These are phyloP conservation scores for Fusarium floridanum DNA, from an alignment of 2,329 filamentous ascomycete species.

Conservation along the genomic window DNA sequence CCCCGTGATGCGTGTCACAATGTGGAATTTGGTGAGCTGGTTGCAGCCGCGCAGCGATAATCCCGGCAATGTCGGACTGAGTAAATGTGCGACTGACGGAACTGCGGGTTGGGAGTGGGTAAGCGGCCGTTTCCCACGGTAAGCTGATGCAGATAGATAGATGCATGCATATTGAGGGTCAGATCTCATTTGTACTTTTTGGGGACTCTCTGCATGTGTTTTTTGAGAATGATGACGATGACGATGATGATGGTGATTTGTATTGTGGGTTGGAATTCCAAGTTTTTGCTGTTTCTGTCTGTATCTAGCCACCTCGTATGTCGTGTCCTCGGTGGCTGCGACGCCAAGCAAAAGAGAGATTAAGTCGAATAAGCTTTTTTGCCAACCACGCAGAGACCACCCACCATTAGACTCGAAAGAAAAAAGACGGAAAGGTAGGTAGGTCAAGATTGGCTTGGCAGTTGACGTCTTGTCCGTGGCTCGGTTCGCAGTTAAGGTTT, in stretches of 20 bases:
- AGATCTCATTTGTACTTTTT: not conserved
- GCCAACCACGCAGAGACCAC: not conserved
- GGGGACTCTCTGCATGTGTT: not conserved
- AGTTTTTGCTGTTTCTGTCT: not conserved
- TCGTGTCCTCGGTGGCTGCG: not conserved
- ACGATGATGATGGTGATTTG: not conserved
- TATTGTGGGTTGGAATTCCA: not conserved
- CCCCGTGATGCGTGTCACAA: constrained; percentile 4
- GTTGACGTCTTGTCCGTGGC: not conserved
- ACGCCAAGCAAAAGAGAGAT: constrained; percentile 2
- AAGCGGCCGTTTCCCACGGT: not conserved
- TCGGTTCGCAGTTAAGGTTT: not conserved
- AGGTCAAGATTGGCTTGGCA: not conserved
- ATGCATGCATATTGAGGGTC: not conserved
- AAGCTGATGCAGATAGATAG: not conserved
- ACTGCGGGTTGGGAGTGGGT: not conserved
- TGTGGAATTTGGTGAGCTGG: constrained; percentile 11
- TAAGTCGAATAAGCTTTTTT: constrained; percentile 8
- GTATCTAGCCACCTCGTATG: not conserved
- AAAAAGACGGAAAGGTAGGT: not conserved
- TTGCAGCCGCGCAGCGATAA: constrained; percentile 5
- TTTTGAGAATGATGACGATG: not conserved
- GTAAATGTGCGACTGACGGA: not conserved
- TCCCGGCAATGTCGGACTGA: constrained; percentile 26
- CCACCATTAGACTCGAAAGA: not conserved